Evolutionary conservation across 495 filamentous ascomycete genomes (phyloP).

Genomic region (Talaromyces stipitatus): DNA sequence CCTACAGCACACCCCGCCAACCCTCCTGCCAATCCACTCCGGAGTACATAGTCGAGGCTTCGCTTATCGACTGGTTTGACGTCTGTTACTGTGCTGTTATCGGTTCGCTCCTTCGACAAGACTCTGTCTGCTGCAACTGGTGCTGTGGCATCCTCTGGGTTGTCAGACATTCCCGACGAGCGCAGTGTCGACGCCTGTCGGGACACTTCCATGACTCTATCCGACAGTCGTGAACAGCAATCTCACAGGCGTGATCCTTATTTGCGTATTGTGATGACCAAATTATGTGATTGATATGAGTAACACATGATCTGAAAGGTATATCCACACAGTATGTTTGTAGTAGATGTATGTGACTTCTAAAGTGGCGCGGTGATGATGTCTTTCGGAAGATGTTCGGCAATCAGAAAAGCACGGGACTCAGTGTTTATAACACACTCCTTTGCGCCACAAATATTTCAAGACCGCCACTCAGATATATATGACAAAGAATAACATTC

Average conservation of each 20-base stretch:
- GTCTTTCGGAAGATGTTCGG: constrained; percentile 1
- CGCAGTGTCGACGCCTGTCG: background rate
- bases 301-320: constrained; percentile 1
- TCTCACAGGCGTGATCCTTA: background rate
- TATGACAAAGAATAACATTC: background rate
- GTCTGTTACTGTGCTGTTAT: background rate
- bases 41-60: constrained; percentile 72
- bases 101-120: background rate
- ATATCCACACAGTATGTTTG: background rate
- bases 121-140: background rate
- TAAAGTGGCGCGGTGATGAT: constrained; percentile 3
- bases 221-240: background rate
- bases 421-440: background rate
- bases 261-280: background rate
- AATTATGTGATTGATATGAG: background rate
- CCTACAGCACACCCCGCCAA: constrained; percentile 80
- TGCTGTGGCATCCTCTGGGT: background rate
- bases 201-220: background rate
- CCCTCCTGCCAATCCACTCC: constrained; percentile 78
- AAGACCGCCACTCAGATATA: background rate
- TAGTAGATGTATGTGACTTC: background rate
- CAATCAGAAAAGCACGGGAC: background rate
- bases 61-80: constrained; percentile 51
- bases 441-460: background rate
- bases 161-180: background rate